These are phyloP conservation scores for Boletus pseudo-olivaceus DNA, from an alignment of 768 basidiomycete genomes.

Conservation along the genomic window DNA sequence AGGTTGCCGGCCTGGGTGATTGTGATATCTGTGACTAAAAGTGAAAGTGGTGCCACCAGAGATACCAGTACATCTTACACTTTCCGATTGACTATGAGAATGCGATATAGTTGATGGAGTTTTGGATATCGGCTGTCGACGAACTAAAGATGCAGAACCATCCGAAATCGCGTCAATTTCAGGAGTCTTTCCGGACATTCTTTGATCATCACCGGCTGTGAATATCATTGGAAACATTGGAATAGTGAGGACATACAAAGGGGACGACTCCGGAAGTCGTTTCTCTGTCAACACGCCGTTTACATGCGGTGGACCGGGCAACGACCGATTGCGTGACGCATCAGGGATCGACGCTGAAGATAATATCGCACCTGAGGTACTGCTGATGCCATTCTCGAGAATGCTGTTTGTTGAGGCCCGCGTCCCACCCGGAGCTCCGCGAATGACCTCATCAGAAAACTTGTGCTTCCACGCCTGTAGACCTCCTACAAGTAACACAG, in stretches of 20 bases:
- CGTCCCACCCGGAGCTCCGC: slow-evolving; percentile 18
- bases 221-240: slow-evolving; percentile 6
- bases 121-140: slow-evolving; percentile 42
- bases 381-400: slow-evolving; percentile 24
- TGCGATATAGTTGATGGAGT: slow-evolving; percentile 44
- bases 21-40: slow-evolving; percentile 33
- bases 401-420: slow-evolving; percentile 17
- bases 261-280: slow-evolving; percentile 15
- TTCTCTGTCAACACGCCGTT: slow-evolving; percentile 20
- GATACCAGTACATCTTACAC: slow-evolving; percentile 34
- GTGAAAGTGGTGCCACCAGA: slow-evolving; percentile 13
- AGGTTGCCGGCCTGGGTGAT: slow-evolving; percentile 32
- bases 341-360: slow-evolving; percentile 17
- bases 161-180: slow-evolving; percentile 15
- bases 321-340: slow-evolving; percentile 12
- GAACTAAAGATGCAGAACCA: slow-evolving; percentile 18
- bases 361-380: slow-evolving; percentile 26
- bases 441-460: slow-evolving; percentile 42
- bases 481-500: slow-evolving; percentile 83
- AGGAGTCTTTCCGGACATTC: slow-evolving; percentile 11
- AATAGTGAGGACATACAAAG: slow-evolving; percentile 17
- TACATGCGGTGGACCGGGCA: slow-evolving; percentile 2
- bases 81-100: slow-evolving; percentile 47
- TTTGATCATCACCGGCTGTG: slow-evolving; percentile 11
- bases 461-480: slow-evolving; percentile 74